Conservation (phyloP, 148 eudicot species). For the Suaeda aralocaspica region DNA sequence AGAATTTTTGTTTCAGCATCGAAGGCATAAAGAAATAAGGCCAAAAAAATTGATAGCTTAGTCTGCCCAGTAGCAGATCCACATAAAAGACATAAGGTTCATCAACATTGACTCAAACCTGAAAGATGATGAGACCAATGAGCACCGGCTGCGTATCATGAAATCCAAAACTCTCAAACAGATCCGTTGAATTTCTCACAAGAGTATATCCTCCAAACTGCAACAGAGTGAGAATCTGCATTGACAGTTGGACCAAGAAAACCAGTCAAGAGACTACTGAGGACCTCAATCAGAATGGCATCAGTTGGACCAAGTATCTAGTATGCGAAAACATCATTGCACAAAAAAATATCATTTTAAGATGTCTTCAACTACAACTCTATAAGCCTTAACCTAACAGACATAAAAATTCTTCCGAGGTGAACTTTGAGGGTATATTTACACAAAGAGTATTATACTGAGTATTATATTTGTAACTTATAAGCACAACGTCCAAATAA, state of each 20-base stretch:
- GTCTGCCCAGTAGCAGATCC: neutral
- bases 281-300: neutral
- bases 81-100: neutral
- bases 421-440: neutral
- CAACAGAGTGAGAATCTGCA: constrained; percentile 82
- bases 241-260: constrained; percentile 7
- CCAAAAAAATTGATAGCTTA: neutral
- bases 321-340: neutral
- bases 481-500: neutral
- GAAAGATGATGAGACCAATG: constrained; percentile 94
- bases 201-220: constrained; percentile 98
- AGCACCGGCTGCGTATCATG: constrained; percentile 89
- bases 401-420: neutral
- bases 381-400: too few relatives aligned
- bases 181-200: constrained; percentile 92
- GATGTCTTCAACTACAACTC: too few relatives aligned
- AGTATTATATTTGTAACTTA: too few relatives aligned
- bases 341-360: neutral
- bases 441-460: too few relatives aligned
- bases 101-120: constrained; percentile 42
- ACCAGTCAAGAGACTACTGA: neutral
- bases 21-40: neutral
- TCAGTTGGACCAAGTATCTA: neutral
- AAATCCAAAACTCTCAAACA: constrained; percentile 94
- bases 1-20: neutral